Evolutionary conservation across 495 filamentous ascomycete species (phyloP).

Genomic region (Aspergillus affinis): DNA sequence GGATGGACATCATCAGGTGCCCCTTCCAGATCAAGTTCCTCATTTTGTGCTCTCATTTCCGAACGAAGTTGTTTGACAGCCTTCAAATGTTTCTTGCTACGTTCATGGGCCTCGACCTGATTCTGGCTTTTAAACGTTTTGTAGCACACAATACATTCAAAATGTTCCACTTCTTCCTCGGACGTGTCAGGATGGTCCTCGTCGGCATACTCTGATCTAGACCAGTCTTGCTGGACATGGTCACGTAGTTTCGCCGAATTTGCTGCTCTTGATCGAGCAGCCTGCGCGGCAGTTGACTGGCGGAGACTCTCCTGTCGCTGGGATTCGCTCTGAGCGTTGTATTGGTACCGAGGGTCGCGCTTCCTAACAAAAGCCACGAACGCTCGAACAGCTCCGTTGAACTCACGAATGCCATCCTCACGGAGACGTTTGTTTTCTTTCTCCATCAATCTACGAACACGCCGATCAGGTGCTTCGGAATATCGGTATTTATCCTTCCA

Average conservation of each 20-base stretch:
- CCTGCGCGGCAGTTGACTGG: constrained; percentile 78
- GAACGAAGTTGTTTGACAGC: constrained; percentile 73
- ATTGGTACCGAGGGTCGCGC: constrained; percentile 79
- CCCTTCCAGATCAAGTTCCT: constrained; percentile 33
- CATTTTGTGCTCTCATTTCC: constrained; percentile 81
- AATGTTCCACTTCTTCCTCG: constrained; percentile 54
- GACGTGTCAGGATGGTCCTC: constrained; percentile 61
- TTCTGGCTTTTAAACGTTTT: constrained; percentile 94
- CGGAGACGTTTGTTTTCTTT: constrained; percentile 90
- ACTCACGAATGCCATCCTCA: constrained; percentile 79
- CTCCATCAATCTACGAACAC: constrained; percentile 81
- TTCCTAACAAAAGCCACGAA: constrained; percentile 91
- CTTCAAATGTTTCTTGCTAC: constrained; percentile 92
- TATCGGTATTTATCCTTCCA: constrained; percentile 85
- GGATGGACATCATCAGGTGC: not conserved
- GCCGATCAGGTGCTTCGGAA: constrained; percentile 84
- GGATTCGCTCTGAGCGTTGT: constrained; percentile 67
- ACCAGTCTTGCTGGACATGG: constrained; percentile 76
- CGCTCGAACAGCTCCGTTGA: constrained; percentile 87
- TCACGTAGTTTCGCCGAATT: constrained; percentile 70
- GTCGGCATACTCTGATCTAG: constrained; percentile 51
- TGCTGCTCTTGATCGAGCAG: constrained; percentile 77
- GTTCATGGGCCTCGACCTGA: constrained; percentile 90
- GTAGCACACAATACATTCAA: constrained; percentile 88
- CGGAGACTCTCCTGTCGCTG: constrained; percentile 78